phyloP scores from a whole-genome alignment of 306 rosid genomes.

The Elaeagnus macrophylla region DNA sequence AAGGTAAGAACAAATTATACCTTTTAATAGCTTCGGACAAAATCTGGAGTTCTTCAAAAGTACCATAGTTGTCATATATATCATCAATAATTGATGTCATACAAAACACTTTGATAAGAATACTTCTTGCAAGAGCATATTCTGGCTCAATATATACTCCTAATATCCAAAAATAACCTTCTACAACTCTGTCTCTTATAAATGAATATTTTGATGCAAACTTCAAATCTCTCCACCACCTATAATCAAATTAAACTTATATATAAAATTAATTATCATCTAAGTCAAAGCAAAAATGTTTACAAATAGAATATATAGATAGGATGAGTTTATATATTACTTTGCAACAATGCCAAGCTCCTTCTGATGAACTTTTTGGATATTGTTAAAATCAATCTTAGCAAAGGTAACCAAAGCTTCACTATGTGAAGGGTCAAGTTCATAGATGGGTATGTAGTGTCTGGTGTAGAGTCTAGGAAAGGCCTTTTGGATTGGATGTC shows the following conservation, averaged over 20 bases:
- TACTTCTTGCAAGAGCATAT: conserved; percentile 14
- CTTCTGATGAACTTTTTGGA: conserved; percentile 20
- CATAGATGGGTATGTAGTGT: conserved; percentile 10
- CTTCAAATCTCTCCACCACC: conserved; percentile 38
- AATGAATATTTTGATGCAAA: conserved; percentile 20
- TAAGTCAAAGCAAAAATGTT: neutral
- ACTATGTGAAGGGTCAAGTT: conserved; percentile 5
- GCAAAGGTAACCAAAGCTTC: conserved; percentile 11
- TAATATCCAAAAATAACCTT: conserved; percentile 14
- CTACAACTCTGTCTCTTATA: conserved; percentile 29
- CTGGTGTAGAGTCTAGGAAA: conserved; percentile 12
- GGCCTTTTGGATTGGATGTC: conserved; percentile 15
- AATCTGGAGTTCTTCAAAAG: conserved; percentile 30
- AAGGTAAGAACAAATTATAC: neutral
- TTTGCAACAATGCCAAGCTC: conserved; percentile 11
- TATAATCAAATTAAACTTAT: too few relatives aligned
- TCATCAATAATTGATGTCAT: conserved; percentile 26
- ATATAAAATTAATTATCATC: neutral
- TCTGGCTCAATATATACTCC: conserved; percentile 22
- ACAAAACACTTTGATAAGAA: conserved; percentile 15
- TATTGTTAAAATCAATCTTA: conserved; percentile 21
- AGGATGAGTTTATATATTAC: neutral
- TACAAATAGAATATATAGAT: neutral
- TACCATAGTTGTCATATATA: conserved; percentile 34
- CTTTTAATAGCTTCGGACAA: conserved; percentile 32